Base-by-base conservation (phyloP, 495 filamentous ascomycete genomes). In the Trichoderma gamsii region DNA sequence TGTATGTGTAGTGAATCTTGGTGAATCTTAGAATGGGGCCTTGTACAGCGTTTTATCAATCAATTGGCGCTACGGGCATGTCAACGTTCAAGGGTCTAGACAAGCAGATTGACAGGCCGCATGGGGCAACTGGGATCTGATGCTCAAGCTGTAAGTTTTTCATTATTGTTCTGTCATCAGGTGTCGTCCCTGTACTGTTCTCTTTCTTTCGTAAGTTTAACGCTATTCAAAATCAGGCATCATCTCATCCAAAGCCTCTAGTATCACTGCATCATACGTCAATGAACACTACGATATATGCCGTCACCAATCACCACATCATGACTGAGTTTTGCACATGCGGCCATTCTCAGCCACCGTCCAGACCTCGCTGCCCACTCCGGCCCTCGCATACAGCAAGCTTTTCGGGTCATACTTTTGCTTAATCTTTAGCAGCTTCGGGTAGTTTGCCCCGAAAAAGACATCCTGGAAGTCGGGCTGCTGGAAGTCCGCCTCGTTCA, bases 401-500 rank as follows among this genome's bases (percentile, higher is more conserved):
- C 72, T 70, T 13, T 74, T 73, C 0, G 84, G 82, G 70, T 87
- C 84, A 65, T 77, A 81, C 66, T 76, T 80, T 41, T 77, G 70
- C 78, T 86, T 87, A 49, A 85, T 78, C n/a, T 68, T 21, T 18
- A 76, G 69, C 32, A 86, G 70, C 13, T 67, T 71, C 0, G 68
- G 66, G 67, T 83, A 85, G 46, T 79, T 80, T 1, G 15, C 64
- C 8, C 85, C 84, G 63, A 79, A 87, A 27, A 74, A 74, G 27
- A 18, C 69, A 25, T 71, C 38, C 67, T 76, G 59, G 69, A 70
- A 76, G n/a, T 72, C 65, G 16, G 78, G 69, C 32, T 80, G 76
- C 35, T 78, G 66, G 66, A 74, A 73, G 56, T 88, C 80, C 12
- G 76, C 79, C 73, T 84, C 82, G 70, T 82, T 81, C 43, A 83